phyloP scores from a whole-genome alignment of 208 protist species.

The Naegleria gruberi region DNA sequence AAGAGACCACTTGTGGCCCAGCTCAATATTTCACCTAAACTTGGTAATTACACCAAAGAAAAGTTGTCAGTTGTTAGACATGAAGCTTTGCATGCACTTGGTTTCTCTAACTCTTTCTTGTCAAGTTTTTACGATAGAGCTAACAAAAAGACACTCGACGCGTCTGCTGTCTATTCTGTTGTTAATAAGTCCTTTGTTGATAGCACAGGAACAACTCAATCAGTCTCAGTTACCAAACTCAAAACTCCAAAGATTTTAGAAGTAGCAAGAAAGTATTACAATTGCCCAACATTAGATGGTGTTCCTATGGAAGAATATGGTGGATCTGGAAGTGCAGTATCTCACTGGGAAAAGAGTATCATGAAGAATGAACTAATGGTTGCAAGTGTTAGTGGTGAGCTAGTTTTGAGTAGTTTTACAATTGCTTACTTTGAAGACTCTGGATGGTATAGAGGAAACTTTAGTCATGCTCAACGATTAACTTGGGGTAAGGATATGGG shows the following conservation, averaged over 20 bases:
- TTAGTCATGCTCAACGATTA: not conserved
- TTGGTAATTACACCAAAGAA: not conserved
- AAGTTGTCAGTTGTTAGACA: not conserved
- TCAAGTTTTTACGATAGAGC: not conserved
- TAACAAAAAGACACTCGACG: not conserved
- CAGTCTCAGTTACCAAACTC: not conserved
- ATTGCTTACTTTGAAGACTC: not conserved
- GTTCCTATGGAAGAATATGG: not conserved
- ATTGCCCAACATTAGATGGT: not conserved
- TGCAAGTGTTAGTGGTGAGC: not conserved
- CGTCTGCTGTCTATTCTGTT: not conserved
- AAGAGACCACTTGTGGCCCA: not conserved
- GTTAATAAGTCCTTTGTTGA: not conserved
- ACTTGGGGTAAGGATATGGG: not conserved
- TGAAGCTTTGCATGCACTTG: not conserved
- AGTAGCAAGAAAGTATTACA: not conserved
- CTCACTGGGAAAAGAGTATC: not conserved
- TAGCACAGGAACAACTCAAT: not conserved
- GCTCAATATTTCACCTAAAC: not conserved
- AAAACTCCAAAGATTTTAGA: not conserved
- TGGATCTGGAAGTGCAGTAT: not conserved
- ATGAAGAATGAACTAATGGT: not conserved
- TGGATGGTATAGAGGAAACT: conserved; percentile 5
- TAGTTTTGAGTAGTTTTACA: not conserved
- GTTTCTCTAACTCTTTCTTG: not conserved